Evolutionary conservation across 192 early-diverging fungal species (phyloP).

Genomic region (Mortierella antarctica): DNA sequence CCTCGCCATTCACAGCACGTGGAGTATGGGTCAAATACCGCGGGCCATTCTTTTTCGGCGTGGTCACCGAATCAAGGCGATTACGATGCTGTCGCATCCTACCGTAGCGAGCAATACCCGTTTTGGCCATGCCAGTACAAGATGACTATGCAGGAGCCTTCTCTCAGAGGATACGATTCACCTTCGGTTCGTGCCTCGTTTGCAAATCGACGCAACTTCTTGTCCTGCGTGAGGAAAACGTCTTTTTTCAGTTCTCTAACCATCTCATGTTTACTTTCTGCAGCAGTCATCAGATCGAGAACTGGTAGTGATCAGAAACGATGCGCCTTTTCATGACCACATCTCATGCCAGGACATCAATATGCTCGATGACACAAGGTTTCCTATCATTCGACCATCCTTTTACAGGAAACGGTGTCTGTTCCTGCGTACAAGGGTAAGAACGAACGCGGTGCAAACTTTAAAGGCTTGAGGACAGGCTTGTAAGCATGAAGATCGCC

Average conservation of each 20-base stretch:
- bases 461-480: not conserved
- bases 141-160: slow-evolving; percentile 18
- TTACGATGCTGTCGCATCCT: slow-evolving; percentile 13
- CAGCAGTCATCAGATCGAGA: slow-evolving; percentile 8
- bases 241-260: not conserved
- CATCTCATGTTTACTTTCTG: not conserved
- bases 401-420: slow-evolving; percentile 18
- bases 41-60: not conserved
- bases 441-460: not conserved
- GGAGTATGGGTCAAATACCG: too few species aligned
- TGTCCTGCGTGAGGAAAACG: too few species aligned
- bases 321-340: slow-evolving; percentile 16
- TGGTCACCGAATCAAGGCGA: not conserved
- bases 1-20: too few species aligned
- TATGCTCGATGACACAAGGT: slow-evolving; percentile 18
- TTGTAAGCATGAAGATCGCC: not conserved
- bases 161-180: not conserved
- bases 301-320: slow-evolving; percentile 12
- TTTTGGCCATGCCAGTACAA: slow-evolving; percentile 43
- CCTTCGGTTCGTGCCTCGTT: too few species aligned
- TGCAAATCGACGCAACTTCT: too few species aligned
- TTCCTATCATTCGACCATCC: slow-evolving; percentile 5
- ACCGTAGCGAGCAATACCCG: slow-evolving; percentile 17
- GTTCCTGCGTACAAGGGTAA: slow-evolving; percentile 24
- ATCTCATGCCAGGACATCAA: slow-evolving; percentile 24